phyloP scores from a whole-genome alignment of 2,329 filamentous ascomycete species.

The Coniochaeta prunicola region DNA sequence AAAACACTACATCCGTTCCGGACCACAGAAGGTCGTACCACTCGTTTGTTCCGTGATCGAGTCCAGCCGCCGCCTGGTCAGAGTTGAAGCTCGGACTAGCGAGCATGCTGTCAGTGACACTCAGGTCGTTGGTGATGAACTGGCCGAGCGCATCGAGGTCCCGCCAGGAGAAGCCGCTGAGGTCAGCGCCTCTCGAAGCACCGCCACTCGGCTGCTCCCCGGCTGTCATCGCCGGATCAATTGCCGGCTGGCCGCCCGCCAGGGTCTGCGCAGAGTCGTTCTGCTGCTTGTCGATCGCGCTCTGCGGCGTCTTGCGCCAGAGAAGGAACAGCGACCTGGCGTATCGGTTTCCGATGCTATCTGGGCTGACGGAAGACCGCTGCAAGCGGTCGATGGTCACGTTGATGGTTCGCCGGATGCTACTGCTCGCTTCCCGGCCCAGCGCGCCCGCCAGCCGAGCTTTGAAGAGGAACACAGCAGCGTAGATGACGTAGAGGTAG shows the following conservation, averaged over 20 bases:
- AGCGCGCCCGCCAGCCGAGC: conserved; percentile 53
- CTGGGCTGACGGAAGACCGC: conserved; percentile 47
- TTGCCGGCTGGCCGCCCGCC: conserved; percentile 26
- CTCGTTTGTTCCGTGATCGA: neutral
- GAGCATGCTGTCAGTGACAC: conserved; percentile 4
- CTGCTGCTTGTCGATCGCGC: neutral
- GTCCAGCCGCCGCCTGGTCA: neutral
- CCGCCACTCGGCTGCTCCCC: neutral
- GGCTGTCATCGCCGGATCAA: conserved; percentile 9
- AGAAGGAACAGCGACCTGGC: conserved; percentile 52
- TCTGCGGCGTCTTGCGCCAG: conserved; percentile 37
- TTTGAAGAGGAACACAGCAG: conserved; percentile 60
- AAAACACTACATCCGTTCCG: conserved; percentile 2
- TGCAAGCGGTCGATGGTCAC: conserved; percentile 53
- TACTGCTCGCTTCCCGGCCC: conserved; percentile 43
- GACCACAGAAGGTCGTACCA: conserved; percentile 3
- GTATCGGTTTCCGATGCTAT: conserved; percentile 55
- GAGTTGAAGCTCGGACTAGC: conserved; percentile 5
- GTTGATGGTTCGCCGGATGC: conserved; percentile 49
- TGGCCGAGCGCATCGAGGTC: conserved; percentile 53
- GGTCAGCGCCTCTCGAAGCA: conserved; percentile 15
- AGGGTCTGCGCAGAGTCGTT: neutral
- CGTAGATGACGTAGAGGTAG: conserved; percentile 56
- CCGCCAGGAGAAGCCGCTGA: conserved; percentile 55
- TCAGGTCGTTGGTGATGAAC: conserved; percentile 25